These are phyloP conservation scores for Chytriomyces hyalinus DNA, from an alignment of 192 early-diverging fungal species.

Conservation along the genomic window DNA sequence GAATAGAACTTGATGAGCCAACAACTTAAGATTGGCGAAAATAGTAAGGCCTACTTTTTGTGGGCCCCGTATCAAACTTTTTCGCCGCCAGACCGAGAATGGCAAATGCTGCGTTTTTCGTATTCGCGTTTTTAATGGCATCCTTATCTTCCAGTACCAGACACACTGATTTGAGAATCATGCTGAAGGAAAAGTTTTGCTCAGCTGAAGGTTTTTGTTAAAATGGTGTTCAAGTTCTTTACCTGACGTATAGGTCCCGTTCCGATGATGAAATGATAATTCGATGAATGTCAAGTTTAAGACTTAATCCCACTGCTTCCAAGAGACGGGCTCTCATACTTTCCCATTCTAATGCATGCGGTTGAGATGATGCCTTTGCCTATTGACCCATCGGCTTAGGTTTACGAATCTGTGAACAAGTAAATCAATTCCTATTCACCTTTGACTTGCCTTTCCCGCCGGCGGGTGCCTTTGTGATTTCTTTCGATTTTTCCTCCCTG, in stretches of 20 bases:
- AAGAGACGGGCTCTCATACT: constrained; percentile 63
- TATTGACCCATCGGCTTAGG: no score
- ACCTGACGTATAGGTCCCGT: constrained; percentile 70
- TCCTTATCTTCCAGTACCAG: constrained; percentile 77
- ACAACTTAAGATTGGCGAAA: constrained; percentile 1
- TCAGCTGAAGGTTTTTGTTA: not conserved
- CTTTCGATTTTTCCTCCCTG: constrained; percentile 32
- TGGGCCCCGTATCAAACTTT: constrained; percentile 75
- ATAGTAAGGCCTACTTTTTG: constrained; percentile 50
- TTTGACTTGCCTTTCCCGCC: constrained; percentile 32
- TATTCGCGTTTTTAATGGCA: constrained; percentile 63
- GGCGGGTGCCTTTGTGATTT: constrained; percentile 1
- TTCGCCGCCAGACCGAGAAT: constrained; percentile 79
- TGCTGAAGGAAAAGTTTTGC: constrained; percentile 30
- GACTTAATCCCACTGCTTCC: constrained; percentile 54
- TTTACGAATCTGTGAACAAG: no score
- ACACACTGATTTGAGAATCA: constrained; percentile 55
- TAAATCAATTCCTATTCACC: not conserved
- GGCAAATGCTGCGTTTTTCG: constrained; percentile 67
- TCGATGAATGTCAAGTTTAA: constrained; percentile 68
- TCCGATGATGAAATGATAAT: constrained; percentile 76
- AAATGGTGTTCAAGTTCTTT: not conserved
- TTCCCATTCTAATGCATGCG: constrained; percentile 62
- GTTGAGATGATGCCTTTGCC: no score
- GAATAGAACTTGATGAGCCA: not conserved